A percentile compares a stretch with the other conserved stretches of the same genome.
Conservation (phyloP, 495 filamentous ascomycete species). For the Hypomontagnella submonticulosa region DNA sequence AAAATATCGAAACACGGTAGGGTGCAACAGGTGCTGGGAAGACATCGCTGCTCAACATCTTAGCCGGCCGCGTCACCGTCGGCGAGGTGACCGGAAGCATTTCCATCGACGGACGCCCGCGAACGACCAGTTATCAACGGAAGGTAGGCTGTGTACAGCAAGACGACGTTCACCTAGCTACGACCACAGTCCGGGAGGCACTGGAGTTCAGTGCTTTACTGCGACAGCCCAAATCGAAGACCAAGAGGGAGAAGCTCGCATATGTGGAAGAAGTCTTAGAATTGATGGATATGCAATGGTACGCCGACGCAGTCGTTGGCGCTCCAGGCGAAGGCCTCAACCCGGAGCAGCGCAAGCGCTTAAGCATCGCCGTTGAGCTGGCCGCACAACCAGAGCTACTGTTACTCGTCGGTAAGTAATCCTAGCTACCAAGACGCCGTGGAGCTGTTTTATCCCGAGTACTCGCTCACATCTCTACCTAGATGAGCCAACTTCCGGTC, state of each 20-base stretch:
- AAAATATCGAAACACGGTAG: slow-evolving; percentile 1
- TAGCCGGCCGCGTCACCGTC: slow-evolving; percentile 73
- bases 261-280: no score
- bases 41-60: slow-evolving; percentile 71
- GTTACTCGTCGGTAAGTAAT: slow-evolving; percentile 16
- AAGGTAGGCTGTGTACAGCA: slow-evolving; percentile 88
- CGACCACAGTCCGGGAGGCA: slow-evolving; percentile 76
- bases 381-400: slow-evolving; percentile 20
- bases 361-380: slow-evolving; percentile 30
- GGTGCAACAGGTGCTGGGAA: slow-evolving; percentile 65
- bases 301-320: no score
- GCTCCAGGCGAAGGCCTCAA: slow-evolving; percentile 2
- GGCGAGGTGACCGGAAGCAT: slow-evolving; percentile 75
- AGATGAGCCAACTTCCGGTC: slow-evolving; percentile 81
- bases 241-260: not conserved
- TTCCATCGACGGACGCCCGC: slow-evolving; percentile 69
- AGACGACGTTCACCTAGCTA: slow-evolving; percentile 79
- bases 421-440: no score
- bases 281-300: no score
- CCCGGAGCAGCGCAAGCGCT: slow-evolving; percentile 26
- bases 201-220: slow-evolving; percentile 74
- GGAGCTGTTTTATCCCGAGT: no score
- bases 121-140: slow-evolving; percentile 74
- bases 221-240: slow-evolving; percentile 66
- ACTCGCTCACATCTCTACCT: not conserved